These are phyloP conservation scores for Xylaria sp. DNA, from an alignment of 2,329 filamentous ascomycete species.

Conservation along the genomic window DNA sequence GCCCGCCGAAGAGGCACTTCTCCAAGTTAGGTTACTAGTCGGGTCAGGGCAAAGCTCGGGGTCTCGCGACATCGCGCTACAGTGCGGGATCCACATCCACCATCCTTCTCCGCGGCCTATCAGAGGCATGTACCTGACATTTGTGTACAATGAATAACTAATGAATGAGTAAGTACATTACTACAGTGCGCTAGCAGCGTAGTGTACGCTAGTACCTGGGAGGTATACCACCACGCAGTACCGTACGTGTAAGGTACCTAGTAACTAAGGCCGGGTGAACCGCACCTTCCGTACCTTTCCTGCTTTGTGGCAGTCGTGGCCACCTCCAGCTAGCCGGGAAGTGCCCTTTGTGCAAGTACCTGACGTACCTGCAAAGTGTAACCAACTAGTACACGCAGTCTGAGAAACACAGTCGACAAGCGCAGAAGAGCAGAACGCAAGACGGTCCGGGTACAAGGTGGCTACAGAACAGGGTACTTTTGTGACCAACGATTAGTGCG, in stretches of 20 bases:
- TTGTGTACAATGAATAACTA: not conserved
- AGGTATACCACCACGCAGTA: not conserved
- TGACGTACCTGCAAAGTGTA: too few species aligned
- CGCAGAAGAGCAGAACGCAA: too few species aligned
- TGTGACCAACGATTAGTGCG: too few species aligned
- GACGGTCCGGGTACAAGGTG: too few species aligned
- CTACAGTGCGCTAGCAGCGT: not conserved
- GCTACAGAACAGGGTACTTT: too few species aligned
- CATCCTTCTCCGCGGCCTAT: conserved; percentile 12
- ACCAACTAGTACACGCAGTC: too few species aligned
- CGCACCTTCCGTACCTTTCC: too few species aligned
- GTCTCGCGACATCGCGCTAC: conserved; percentile 22
- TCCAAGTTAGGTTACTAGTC: conserved; percentile 19
- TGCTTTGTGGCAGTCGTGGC: not conserved
- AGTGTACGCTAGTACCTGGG: not conserved
- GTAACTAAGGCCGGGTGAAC: too few species aligned
- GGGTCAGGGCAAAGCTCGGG: conserved; percentile 15
- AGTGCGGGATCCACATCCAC: conserved; percentile 16
- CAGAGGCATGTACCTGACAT: not conserved
- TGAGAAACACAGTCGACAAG: too few species aligned
- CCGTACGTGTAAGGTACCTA: too few species aligned
- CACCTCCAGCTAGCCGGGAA: not conserved
- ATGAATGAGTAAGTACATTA: conserved; percentile 1
- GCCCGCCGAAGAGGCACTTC: conserved; percentile 23
- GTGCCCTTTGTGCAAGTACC: too few species aligned